Evolutionary conservation across 768 basidiomycete genomes (phyloP), one percentile per base, ranked within the genome.

Genomic region (Mycena vitilis): DNA sequence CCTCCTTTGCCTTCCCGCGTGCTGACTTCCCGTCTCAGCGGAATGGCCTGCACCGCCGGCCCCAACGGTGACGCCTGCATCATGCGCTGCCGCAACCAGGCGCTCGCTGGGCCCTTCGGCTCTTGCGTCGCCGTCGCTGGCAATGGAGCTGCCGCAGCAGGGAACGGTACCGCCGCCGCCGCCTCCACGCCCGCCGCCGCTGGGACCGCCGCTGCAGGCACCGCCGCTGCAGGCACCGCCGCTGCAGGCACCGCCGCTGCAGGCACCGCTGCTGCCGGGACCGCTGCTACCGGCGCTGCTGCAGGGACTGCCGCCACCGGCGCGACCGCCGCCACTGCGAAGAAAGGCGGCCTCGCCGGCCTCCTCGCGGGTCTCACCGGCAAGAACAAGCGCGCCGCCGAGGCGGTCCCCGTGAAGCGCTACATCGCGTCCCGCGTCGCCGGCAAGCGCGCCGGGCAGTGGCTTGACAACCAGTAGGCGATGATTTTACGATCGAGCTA

Each of bases 401-500:
- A 18, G 22, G 55, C 13, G 25, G 51, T 12, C 0, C 44, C 65
- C 4, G 57, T 60, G 6, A 66, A 71, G 57, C 65, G 69, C 34
- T 40, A 64, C 65, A 66, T 71, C n/a, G 49, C 38, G 25, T 71
- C 69, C 34, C 69, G 69, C 38, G 57, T 71, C 22, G 69, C 69
- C 8, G 69, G 69, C 40, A 54, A 57, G 69, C 45, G 51, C 36
- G 63, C 69, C 45, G 65, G 69, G 5, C 54, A 63, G 56, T 71
- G 65, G 69, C 60, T 70, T 10, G 54, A 67, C 23, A 61, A 61
- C 54, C 60, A 67, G 66, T 67, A 62, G 30, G 30, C 30, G 30
- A 30, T 30, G 30, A 30, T 30, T 30, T 30, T 30, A 30, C 30
- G 30, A 30, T 30, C 30, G 30, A 30, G 30, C 30, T 30, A 30